These are phyloP conservation scores for Hypoxylon sp. DNA, from an alignment of 2,329 filamentous ascomycete genomes.

Conservation along the genomic window DNA sequence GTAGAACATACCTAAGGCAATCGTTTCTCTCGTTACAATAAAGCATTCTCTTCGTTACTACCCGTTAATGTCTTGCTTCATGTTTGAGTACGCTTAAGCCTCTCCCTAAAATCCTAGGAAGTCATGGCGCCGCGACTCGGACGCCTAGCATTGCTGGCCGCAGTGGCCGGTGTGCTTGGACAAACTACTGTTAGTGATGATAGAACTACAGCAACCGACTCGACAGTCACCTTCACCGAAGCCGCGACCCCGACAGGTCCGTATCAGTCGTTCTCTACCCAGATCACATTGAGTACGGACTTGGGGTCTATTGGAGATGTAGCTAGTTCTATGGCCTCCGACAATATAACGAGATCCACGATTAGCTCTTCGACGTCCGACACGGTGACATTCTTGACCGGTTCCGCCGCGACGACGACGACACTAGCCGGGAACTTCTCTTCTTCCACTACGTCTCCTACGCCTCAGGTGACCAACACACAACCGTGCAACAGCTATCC, in stretches of 20 bases:
- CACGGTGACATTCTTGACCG: slow-evolving; percentile 59
- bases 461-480: slow-evolving; percentile 72
- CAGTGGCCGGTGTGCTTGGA: slow-evolving; percentile 44
- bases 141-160: slow-evolving; percentile 45
- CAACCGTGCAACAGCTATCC: slow-evolving; percentile 83
- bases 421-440: slow-evolving; percentile 59
- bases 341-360: slow-evolving; percentile 52
- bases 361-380: slow-evolving; percentile 41
- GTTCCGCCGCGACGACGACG: slow-evolving; percentile 61
- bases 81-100: slow-evolving; percentile 26
- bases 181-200: slow-evolving; percentile 55
- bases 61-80: slow-evolving; percentile 7
- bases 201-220: slow-evolving; percentile 56
- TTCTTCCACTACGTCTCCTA: slow-evolving; percentile 59
- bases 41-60: slow-evolving; percentile 13
- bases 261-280: slow-evolving; percentile 61
- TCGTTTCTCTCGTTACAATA: slow-evolving; percentile 6
- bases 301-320: slow-evolving; percentile 47
- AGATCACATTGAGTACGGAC: slow-evolving; percentile 56
- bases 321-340: slow-evolving; percentile 49
- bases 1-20: slow-evolving; percentile 3
- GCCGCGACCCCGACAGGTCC: slow-evolving; percentile 58
- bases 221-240: slow-evolving; percentile 49
- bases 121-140: slow-evolving; percentile 46
- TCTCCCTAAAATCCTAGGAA: slow-evolving; percentile 13